phyloP scores from a whole-genome alignment of 768 basidiomycete genomes.

The Dioszegia crocea region DNA sequence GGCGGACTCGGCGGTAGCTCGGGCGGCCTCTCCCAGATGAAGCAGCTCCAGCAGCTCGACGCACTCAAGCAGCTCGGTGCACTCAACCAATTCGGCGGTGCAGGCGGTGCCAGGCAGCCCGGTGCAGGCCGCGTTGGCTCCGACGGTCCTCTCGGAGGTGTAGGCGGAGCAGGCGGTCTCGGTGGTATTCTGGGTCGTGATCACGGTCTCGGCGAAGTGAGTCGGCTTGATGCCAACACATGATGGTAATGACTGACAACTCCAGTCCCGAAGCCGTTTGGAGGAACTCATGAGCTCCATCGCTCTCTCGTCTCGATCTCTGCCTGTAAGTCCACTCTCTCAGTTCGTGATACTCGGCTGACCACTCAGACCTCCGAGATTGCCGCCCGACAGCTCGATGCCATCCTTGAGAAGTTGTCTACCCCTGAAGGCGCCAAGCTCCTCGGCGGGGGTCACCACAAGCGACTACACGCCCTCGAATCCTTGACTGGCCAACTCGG shows the following conservation, averaged over 20 bases:
- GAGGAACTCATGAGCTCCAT: not conserved
- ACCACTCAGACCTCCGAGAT: not conserved
- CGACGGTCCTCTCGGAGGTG: conserved; percentile 1
- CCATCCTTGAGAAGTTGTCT: not conserved
- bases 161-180: not conserved
- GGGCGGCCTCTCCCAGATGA: not conserved
- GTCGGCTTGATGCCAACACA: too few species aligned
- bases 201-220: not conserved
- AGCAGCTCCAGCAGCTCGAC: not conserved
- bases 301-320: not conserved
- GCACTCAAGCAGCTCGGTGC: not conserved
- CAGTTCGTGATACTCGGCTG: not conserved
- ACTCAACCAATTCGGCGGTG: not conserved
- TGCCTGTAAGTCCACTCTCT: not conserved
- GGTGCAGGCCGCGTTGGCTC: not conserved
- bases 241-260: too few species aligned
- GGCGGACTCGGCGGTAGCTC: not conserved
- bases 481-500: too few species aligned
- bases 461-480: too few species aligned
- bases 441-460: too few species aligned
- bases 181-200: not conserved
- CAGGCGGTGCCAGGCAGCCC: not conserved
- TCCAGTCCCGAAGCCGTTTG: too few species aligned
- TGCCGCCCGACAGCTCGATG: not conserved
- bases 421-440: too few species aligned